Evolutionary conservation across 208 protist genomes (phyloP), one percentile per base, ranked within the genome.

Genomic region (Kentomonas sorsogonicus): DNA sequence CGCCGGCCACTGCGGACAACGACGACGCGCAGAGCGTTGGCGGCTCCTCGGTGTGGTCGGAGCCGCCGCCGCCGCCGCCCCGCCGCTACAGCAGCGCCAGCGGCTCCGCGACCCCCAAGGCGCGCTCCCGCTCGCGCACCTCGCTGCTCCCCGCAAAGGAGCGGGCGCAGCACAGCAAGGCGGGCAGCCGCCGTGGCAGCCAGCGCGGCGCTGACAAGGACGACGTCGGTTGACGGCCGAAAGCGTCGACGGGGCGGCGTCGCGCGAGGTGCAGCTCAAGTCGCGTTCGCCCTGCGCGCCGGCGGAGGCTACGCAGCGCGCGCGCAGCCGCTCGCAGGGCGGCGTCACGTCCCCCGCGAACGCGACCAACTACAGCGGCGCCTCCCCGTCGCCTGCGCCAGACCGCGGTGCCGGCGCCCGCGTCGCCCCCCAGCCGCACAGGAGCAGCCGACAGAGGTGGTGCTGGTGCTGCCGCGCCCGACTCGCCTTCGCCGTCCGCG

Each of bases 111-210:
- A 16, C 11, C 50, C 40, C 1, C 52, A 64, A 45, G 48, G 26
- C 41, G 39, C 18, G 27, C 40, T 25, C 27, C 30, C 31, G 60
- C 41, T n/a, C 38, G 63, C 33, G 67, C 64, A 23, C 73, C 73
- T 4, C 73, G 63, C 20, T 79, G 73, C 50, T 67, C 73, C 41
- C 31, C 67, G 53, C 41, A 66, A 84, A 79, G 69, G 79, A 83
- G 63, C 65, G 71, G 1, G 68, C 74, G 27, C n/a, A n/a, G n/a
- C n/a, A n/a, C n/a, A n/a, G n/a, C n/a, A 72, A 72, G 36, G 59
- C 70, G 9, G 54, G 58, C 15, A 50, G 59, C 27, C 60, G 66
- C 52, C 43, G 46, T 25, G 59, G 52, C 26, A 26, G 15, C 25
- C 25, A 47, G 41, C 36, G n/a, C n/a, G n/a, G n/a, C n/a, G n/a